Evolutionary conservation across 805 yeast genomes (phyloP), one percentile per base, ranked within the genome.

Genomic region (Ogataea ganodermae): DNA sequence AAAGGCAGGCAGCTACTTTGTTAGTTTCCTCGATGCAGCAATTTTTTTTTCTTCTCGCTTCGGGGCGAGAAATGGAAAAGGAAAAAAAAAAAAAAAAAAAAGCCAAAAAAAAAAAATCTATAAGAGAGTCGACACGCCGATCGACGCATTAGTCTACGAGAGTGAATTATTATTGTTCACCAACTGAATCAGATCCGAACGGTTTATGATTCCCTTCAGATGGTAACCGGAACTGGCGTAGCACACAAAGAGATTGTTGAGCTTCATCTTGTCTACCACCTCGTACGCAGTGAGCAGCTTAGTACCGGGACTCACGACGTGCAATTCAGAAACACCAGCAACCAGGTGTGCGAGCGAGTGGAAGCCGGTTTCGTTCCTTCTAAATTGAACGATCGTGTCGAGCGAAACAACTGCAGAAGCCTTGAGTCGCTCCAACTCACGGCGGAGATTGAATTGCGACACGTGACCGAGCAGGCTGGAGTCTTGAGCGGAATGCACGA

Each of bases 391-490:
- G 6, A 37, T 17, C 1, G 62, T 52, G 17, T 51, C 54, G 50
- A 53, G 43, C 1, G 57, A 49, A 2, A 56, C 44, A 0, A 51
- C 28, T 4, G 32, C 45, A n/a, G 50, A 45, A 2, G 17, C 18
- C 22, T 38, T 48, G 38, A 49, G 47, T 45, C 17, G 52, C 0
- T 39, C 20, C 6, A 63, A 14, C 16, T 73, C 73, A 5, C 53
- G 45, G 12, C 50, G 47, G 18, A 79, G 51, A 24, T 74, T 78
- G 28, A 58, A 61, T 4, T 71, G 49, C 1, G 75, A 59, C 4
- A 79, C 55, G 64, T 71, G 74, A 1, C 84, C 84, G 2, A 70
- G 35, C 3, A 79, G 51, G 3, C 55, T 61, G 22, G 60, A 70
- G 40, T 60, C 68, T 12, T 53, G 53, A 39, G 55, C 59, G 42